These are phyloP conservation scores for Tricholoma furcatifolium DNA, from an alignment of 768 basidiomycete species.

Conservation along the genomic window DNA sequence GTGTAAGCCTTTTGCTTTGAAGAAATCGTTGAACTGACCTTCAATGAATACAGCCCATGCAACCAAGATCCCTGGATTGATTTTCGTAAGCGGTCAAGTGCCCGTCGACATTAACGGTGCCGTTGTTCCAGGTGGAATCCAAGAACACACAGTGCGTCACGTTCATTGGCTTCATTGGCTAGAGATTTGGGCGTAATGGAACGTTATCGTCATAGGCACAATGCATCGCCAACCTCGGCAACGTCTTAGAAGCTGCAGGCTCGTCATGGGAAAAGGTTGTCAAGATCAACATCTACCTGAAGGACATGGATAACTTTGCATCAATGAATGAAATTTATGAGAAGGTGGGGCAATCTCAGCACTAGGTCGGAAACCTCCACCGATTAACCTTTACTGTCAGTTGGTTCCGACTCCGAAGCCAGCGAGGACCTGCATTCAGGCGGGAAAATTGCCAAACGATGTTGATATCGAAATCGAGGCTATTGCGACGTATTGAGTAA, in stretches of 20 bases:
- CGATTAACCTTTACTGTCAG: constrained; percentile 19
- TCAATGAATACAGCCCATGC: constrained; percentile 45
- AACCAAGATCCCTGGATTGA: constrained; percentile 54
- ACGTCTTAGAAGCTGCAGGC: constrained; percentile 51
- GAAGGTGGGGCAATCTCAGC: constrained; percentile 31
- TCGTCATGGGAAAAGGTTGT: constrained; percentile 62
- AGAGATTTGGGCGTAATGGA: not conserved
- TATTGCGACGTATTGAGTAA: constrained; percentile 43
- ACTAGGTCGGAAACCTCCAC: not conserved
- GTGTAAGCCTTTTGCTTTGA: constrained; percentile 32
- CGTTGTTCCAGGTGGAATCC: constrained; percentile 53
- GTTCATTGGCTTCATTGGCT: not conserved
- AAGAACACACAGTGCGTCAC: constrained; percentile 54
- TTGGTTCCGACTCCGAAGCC: constrained; percentile 57
- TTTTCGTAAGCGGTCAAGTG: constrained; percentile 62
- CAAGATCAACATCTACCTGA: constrained; percentile 59
- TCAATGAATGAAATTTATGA: constrained; percentile 60
- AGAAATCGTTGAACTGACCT: constrained; percentile 2
- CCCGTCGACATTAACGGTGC: constrained; percentile 48
- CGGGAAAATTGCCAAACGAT: constrained; percentile 63
- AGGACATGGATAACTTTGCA: constrained; percentile 55
- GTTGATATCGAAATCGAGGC: constrained; percentile 76
- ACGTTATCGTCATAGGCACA: constrained; percentile 37
- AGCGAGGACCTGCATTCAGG: constrained; percentile 75
- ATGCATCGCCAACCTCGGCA: constrained; percentile 53